Conservation (phyloP, 192 early-diverging fungal species). For the Backusella luteola region DNA sequence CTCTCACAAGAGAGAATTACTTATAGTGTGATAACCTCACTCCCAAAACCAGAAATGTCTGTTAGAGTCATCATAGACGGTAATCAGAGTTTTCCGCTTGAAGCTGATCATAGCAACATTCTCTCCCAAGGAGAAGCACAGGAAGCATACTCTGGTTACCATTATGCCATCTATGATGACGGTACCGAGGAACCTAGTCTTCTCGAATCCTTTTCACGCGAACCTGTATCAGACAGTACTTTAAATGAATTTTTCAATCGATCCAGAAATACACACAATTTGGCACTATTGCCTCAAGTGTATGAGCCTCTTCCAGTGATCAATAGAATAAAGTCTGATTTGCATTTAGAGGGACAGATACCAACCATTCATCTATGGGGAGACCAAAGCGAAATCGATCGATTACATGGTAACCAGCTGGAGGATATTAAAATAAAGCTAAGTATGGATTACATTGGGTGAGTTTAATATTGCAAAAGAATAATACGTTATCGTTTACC, state of each 20-base stretch:
- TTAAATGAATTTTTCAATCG: conserved; percentile 20
- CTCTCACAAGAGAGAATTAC: neutral
- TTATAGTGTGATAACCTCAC: conserved; percentile 1
- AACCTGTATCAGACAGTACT: neutral
- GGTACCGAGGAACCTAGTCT: neutral
- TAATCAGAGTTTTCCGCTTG: neutral
- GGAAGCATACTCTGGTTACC: neutral
- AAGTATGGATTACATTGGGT: conserved; percentile 15
- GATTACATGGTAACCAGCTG: neutral
- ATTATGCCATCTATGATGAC: neutral
- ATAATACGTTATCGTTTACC: neutral
- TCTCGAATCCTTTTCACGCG: neutral
- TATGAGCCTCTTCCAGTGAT: neutral
- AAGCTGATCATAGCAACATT: neutral
- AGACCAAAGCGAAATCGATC: neutral
- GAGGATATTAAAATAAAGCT: neutral
- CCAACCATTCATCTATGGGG: conserved; percentile 4
- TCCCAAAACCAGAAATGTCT: neutral
- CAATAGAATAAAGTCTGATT: neutral
- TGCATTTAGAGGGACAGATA: neutral
- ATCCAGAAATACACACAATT: neutral
- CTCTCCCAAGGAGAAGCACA: conserved; percentile 7
- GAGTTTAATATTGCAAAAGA: neutral
- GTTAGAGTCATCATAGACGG: conserved; percentile 3
- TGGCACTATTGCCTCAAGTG: conserved; percentile 3